A percentile compares a stretch with the other conserved stretches of the same genome.
Conservation (phyloP, 495 filamentous ascomycete genomes). For the Parathielavia hyrcaniae region DNA sequence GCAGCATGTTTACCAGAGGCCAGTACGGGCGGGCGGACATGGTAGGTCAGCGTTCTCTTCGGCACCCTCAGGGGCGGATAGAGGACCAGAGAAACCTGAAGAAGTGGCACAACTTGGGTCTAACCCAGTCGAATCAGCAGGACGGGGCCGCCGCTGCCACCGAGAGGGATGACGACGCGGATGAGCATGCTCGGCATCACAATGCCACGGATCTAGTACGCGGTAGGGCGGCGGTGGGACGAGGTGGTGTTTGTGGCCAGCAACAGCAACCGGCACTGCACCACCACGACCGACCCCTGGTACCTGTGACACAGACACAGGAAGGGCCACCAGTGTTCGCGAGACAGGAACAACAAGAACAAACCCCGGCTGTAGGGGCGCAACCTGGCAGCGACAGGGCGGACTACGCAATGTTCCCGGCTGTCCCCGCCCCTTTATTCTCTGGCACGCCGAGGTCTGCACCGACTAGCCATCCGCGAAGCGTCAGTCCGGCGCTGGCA, state of each 20-base stretch:
- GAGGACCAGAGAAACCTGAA: not conserved
- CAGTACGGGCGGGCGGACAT: not conserved
- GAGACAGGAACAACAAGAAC: not conserved
- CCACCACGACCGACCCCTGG: not conserved
- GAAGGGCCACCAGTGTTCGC: not conserved
- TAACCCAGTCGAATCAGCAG: not conserved
- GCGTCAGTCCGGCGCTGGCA: not conserved
- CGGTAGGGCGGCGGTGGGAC: not conserved
- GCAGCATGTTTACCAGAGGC: too few species aligned
- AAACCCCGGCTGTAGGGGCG: not conserved
- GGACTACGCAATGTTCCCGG: not conserved
- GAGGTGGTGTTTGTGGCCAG: not conserved
- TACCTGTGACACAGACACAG: not conserved
- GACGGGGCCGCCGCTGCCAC: not conserved
- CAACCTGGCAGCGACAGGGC: not conserved
- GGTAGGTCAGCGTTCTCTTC: not conserved
- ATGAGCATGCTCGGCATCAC: not conserved
- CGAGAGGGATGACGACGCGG: not conserved
- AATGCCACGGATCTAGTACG: not conserved
- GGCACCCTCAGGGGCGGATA: not conserved
- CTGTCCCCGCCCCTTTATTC: not conserved
- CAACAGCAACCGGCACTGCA: not conserved
- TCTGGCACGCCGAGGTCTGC: not conserved
- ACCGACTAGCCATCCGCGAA: not conserved
- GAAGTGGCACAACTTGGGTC: not conserved